Base-by-base conservation (phyloP, 805 yeast genomes). In the Sugiyamaella floridensis region DNA sequence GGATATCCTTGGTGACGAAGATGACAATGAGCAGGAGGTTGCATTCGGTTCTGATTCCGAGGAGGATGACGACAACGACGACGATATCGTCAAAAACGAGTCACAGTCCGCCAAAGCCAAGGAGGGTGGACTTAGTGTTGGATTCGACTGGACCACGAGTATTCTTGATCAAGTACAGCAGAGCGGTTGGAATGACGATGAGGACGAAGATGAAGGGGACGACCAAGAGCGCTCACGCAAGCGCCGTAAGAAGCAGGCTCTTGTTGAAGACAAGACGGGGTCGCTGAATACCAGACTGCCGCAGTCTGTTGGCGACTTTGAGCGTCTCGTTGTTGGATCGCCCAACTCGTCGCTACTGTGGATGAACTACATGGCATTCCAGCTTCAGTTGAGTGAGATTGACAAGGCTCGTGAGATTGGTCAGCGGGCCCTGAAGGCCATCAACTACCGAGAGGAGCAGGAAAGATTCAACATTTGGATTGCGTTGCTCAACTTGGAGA, bases 291-390 rank as follows among this genome's bases (percentile, higher is more conserved):
- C 92, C 12, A 79, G 89, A 62, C 86, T 90, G 14, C 99, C 99
- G 40, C 95, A 92, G 70, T 89, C 97, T 53, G 86, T 82, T 43
- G 73, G 82, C 46, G 99, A 93, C 68, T 93, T 89, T 63, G 99
- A 93, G 71, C 82, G 99, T 64, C 72, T 93, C 59, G 77, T 93
- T 51, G 79, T 93, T 55, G 95, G 97, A 67, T 86, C 86, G 66
- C 97, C 99, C 47, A 85, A 88, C 73, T 88, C 96, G 2, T 92
- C 99, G 1, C 79, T 90, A 37, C 71, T 89, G 53, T 93, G 99
- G 99, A 92, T 93, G 87, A 88, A 90, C 71, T 93, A 86, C 71
- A 93, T 93, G 97, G 90, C 98, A 3, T 93, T 92, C 85, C 96
- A 90, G 70, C 76, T 93, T 58, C 97, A 90, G 69, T 76, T 92